Evolutionary conservation across 805 yeast genomes (phyloP).

Genomic region (Yarrowia yakushimensis): DNA sequence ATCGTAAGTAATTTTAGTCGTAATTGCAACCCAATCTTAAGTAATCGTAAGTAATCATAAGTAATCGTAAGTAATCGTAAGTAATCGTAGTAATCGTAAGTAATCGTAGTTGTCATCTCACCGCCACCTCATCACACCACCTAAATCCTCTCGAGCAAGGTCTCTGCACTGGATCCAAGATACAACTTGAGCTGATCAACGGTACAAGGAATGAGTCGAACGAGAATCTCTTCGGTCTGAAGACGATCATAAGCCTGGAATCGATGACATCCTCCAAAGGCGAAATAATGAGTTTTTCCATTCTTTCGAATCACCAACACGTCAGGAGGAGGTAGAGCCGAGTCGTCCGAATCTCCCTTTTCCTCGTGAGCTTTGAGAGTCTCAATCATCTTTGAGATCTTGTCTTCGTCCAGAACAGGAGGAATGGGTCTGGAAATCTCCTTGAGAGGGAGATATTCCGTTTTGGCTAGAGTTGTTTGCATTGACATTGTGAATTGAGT

Average conservation of each 20-base stretch:
- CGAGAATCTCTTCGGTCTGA: slow-evolving; percentile 51
- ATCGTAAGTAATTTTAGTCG: too few species aligned
- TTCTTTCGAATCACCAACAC: slow-evolving; percentile 63
- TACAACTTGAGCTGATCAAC: slow-evolving; percentile 62
- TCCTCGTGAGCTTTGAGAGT: slow-evolving; percentile 30
- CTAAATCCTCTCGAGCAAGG: slow-evolving; percentile 6
- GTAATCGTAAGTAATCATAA: too few species aligned
- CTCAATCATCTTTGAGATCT: slow-evolving; percentile 69
- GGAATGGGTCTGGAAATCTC: slow-evolving; percentile 78
- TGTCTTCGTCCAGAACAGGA: slow-evolving; percentile 71
- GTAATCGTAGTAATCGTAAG: too few species aligned
- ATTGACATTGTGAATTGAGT: slow-evolving; percentile 44
- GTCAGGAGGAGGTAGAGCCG: slow-evolving; percentile 72
- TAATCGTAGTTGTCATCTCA: too few species aligned
- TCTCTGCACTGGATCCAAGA: slow-evolving; percentile 51
- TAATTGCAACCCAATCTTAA: too few species aligned
- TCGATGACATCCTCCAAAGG: slow-evolving; percentile 85
- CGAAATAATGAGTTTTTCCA: slow-evolving; percentile 64
- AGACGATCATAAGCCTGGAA: slow-evolving; percentile 77
- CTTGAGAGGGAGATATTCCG: slow-evolving; percentile 59
- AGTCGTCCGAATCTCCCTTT: slow-evolving; percentile 27
- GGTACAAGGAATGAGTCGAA: slow-evolving; percentile 73
- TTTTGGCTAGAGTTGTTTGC: slow-evolving; percentile 55
- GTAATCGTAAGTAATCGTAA: too few species aligned
- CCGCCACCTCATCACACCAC: too few species aligned